Conservation (phyloP, 768 basidiomycete genomes). For the Porpolomopsis calyptriformis region DNA sequence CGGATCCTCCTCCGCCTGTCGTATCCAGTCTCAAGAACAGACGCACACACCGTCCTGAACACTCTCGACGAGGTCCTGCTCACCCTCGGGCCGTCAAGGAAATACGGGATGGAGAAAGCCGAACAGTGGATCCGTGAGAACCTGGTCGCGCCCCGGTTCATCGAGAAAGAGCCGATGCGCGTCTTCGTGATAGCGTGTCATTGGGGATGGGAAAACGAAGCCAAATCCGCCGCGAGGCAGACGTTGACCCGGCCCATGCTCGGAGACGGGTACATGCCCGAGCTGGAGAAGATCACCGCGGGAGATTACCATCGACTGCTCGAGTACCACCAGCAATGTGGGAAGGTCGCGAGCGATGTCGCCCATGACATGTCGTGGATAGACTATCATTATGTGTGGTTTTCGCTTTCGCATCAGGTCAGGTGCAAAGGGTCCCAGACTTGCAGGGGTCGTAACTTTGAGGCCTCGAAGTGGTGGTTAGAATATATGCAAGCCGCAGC, state of each 20-base stretch:
- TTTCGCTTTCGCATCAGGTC: too few relatives aligned
- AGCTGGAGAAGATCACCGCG: slow-evolving; percentile 23
- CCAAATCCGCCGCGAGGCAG: neutral
- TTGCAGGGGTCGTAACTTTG: too few relatives aligned
- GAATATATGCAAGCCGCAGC: neutral
- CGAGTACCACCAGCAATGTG: slow-evolving; percentile 22
- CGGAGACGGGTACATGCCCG: slow-evolving; percentile 16
- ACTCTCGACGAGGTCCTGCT: slow-evolving; percentile 10
- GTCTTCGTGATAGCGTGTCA: slow-evolving; percentile 25
- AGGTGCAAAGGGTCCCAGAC: too few relatives aligned
- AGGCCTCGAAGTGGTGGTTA: slow-evolving; percentile 4
- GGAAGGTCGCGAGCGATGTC: slow-evolving; percentile 9
- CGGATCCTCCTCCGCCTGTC: slow-evolving; percentile 1
- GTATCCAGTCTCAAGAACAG: neutral
- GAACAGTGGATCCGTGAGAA: slow-evolving; percentile 20
- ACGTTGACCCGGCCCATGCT: slow-evolving; percentile 9
- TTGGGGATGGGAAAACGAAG: too few relatives aligned
- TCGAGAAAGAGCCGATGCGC: slow-evolving; percentile 25
- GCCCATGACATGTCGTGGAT: too few relatives aligned
- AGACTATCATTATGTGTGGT: too few relatives aligned
- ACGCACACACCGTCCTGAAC: slow-evolving; percentile 15
- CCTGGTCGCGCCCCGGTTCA: slow-evolving; percentile 22
- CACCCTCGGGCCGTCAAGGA: slow-evolving; percentile 15
- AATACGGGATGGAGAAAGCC: slow-evolving; percentile 22
- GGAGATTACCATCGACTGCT: slow-evolving; percentile 21